These are phyloP conservation scores for Grosmannia serpens DNA, from an alignment of 2,329 filamentous ascomycete genomes.

Conservation along the genomic window DNA sequence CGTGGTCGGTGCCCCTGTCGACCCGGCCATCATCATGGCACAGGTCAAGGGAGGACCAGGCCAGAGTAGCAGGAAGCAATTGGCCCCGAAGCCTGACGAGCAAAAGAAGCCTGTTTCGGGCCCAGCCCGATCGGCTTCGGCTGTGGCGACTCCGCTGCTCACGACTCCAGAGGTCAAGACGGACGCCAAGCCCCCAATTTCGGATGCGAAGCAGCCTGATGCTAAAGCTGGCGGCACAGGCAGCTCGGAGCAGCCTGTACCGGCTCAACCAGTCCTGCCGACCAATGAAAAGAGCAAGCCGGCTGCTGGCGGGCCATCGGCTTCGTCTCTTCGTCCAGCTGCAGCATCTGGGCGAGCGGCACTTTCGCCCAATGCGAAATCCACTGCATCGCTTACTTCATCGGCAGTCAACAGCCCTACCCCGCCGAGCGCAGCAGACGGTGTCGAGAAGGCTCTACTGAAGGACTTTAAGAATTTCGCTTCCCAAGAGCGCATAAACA, in stretches of 20 bases:
- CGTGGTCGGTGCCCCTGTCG: constrained; percentile 65
- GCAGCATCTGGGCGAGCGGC: constrained; percentile 27
- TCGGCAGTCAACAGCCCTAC: constrained; percentile 17
- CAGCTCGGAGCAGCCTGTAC: not conserved
- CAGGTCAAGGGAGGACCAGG: constrained; percentile 43
- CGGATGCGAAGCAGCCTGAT: constrained; percentile 1
- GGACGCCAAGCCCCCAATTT: constrained; percentile 14
- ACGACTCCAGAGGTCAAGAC: constrained; percentile 23
- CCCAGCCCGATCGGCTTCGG: constrained; percentile 16
- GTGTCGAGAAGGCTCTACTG: constrained; percentile 50
- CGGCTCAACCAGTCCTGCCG: constrained; percentile 2
- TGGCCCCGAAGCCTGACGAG: constrained; percentile 25
- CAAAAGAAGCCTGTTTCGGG: constrained; percentile 15
- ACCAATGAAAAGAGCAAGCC: not conserved
- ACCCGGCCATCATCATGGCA: constrained; percentile 86
- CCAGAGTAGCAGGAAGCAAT: constrained; percentile 25
- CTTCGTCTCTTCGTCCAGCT: constrained; percentile 16
- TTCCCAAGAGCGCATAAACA: constrained; percentile 39
- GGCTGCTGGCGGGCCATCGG: not conserved
- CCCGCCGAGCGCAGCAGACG: constrained; percentile 43
- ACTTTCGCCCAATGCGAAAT: constrained; percentile 28
- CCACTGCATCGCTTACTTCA: not conserved
- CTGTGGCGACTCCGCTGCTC: constrained; percentile 16
- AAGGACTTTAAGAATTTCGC: constrained; percentile 56
- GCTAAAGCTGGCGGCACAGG: not conserved